Percentiles rank a stretch among this genome's conserved stretches.
These are phyloP conservation scores for Rhizopogon vulgaris DNA, from an alignment of 768 basidiomycete species.

Conservation along the genomic window DNA sequence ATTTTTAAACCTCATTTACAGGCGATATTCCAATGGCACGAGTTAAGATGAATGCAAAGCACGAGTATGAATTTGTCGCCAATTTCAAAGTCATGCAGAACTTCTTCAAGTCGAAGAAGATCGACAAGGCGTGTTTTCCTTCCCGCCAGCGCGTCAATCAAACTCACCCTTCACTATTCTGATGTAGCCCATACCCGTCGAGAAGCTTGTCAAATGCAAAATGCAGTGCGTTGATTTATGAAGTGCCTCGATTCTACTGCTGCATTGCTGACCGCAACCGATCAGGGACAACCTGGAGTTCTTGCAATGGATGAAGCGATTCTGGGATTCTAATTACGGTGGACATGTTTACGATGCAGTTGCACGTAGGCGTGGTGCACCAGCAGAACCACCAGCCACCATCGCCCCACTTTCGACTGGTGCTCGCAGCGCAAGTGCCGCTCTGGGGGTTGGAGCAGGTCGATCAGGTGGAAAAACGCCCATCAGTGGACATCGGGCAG, in stretches of 20 bases:
- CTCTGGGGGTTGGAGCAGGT: constrained; percentile 26
- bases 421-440: constrained; percentile 27
- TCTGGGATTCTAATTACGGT: constrained; percentile 89
- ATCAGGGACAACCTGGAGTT: constrained; percentile 95
- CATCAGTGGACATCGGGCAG: constrained; percentile 58
- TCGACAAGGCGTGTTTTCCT: constrained; percentile 71
- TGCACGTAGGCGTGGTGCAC: constrained; percentile 70
- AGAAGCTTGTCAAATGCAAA: constrained; percentile 93
- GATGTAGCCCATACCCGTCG: constrained; percentile 86
- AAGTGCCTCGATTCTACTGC: not conserved
- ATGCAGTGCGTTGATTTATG: constrained; percentile 74
- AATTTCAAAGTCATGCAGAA: constrained; percentile 97
- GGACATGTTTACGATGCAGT: constrained; percentile 86
- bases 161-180: constrained; percentile 5
- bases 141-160: not conserved
- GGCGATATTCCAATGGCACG: constrained; percentile 86
- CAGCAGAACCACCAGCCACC: constrained; percentile 73
- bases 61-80: constrained; percentile 91
- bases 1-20: constrained; percentile 25
- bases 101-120: constrained; percentile 83
- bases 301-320: constrained; percentile 93
- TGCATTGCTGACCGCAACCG: constrained; percentile 9
- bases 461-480: constrained; percentile 72
- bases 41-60: constrained; percentile 95
- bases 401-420: constrained; percentile 56